Conservation (phyloP, 176 grass and related monocot genomes). For the Puccinellia tenuiflora region DNA sequence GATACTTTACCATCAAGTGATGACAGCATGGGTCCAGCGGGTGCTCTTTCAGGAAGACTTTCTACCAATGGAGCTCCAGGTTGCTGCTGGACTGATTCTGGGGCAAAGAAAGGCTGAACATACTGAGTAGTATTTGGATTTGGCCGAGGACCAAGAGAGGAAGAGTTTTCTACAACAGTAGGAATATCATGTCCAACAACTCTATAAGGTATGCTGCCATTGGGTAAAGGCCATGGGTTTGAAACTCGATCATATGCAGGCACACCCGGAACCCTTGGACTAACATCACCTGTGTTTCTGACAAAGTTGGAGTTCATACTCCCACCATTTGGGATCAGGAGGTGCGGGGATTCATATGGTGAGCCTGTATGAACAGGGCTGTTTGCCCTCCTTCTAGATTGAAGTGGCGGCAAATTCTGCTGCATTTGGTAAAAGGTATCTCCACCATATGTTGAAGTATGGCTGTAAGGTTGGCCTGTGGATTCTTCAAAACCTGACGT, state of each 20-base stretch:
- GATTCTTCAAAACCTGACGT: slow-evolving; percentile 53
- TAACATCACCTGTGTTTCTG: slow-evolving; percentile 62
- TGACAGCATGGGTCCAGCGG: slow-evolving; percentile 12
- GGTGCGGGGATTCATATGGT: slow-evolving; percentile 42
- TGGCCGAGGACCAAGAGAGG: slow-evolving; percentile 38
- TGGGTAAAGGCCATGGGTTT: slow-evolving; percentile 34
- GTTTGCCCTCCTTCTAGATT: slow-evolving; percentile 60
- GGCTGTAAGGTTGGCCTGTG: slow-evolving; percentile 40
- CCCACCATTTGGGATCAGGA: slow-evolving; percentile 61
- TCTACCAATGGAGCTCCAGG: slow-evolving; percentile 29
- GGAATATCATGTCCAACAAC: slow-evolving; percentile 54
- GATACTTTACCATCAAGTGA: slow-evolving; percentile 23
- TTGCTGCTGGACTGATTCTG: slow-evolving; percentile 48
- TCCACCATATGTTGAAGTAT: slow-evolving; percentile 56
- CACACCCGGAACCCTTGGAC: slow-evolving; percentile 46
- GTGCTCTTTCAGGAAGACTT: slow-evolving; percentile 31
- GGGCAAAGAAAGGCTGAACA: slow-evolving; percentile 28
- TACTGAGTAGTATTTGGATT: slow-evolving; percentile 41
- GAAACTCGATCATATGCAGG: slow-evolving; percentile 47
- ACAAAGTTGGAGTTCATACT: slow-evolving; percentile 41
- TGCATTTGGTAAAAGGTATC: slow-evolving; percentile 76
- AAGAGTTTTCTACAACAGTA: slow-evolving; percentile 31
- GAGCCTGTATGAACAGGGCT: slow-evolving; percentile 40
- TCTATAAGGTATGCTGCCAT: slow-evolving; percentile 46
- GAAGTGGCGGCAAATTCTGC: slow-evolving; percentile 62